phyloP scores from a whole-genome alignment of 192 early-diverging fungal genomes.

The Diversispora eburnea region DNA sequence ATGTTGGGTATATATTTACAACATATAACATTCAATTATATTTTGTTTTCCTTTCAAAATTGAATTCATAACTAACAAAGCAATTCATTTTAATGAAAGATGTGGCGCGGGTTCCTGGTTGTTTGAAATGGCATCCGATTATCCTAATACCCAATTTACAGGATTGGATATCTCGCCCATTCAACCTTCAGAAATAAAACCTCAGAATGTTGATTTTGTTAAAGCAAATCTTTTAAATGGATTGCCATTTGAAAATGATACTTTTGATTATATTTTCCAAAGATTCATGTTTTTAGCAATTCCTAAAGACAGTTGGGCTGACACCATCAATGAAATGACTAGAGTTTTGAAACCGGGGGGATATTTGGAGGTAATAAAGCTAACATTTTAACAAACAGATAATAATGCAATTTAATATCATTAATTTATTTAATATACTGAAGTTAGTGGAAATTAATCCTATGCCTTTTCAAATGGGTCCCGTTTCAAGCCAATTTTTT shows the following conservation, averaged over 20 bases:
- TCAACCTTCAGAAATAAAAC: not conserved
- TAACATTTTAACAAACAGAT: too few species aligned
- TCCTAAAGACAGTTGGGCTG: not conserved
- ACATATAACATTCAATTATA: not conserved
- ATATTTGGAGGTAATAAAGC: constrained; percentile 38
- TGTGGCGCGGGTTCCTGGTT: constrained; percentile 9
- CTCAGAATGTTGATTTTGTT: constrained; percentile 27
- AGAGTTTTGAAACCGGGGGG: constrained; percentile 39
- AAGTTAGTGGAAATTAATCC: too few species aligned
- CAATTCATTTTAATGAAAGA: not conserved
- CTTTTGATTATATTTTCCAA: constrained; percentile 44
- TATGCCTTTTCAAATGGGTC: too few species aligned
- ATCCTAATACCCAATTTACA: constrained; percentile 1
- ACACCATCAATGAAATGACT: constrained; percentile 26
- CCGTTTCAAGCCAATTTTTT: too few species aligned
- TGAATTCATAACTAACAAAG: not conserved
- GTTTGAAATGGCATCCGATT: constrained; percentile 17
- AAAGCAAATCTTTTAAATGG: constrained; percentile 36
- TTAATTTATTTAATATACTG: too few species aligned
- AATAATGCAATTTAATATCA: too few species aligned
- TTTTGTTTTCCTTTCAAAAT: not conserved
- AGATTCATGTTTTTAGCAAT: not conserved
- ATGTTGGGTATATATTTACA: too few species aligned
- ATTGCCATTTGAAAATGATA: constrained; percentile 39
- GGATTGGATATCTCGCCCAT: constrained; percentile 9